These are phyloP conservation scores for Trichoderma sp. DNA, from an alignment of 2,329 filamentous ascomycete genomes.

Conservation along the genomic window DNA sequence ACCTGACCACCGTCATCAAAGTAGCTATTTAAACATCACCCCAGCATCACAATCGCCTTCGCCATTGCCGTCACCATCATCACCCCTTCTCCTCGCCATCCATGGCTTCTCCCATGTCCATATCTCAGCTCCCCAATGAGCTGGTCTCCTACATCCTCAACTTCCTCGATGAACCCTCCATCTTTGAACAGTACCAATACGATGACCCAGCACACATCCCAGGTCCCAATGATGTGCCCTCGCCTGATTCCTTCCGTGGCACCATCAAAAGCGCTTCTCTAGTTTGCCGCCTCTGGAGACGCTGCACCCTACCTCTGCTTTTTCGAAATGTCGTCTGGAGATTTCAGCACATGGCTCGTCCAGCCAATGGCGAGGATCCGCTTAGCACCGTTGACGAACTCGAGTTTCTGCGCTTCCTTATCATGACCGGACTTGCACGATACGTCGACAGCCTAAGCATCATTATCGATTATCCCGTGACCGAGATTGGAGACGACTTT, in stretches of 20 bases:
- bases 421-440: conserved; percentile 36
- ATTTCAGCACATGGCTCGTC: conserved; percentile 33
- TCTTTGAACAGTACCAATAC: conserved; percentile 48
- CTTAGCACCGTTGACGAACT: conserved; percentile 29
- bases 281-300: conserved; percentile 54
- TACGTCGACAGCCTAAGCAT: conserved; percentile 44
- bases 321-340: conserved; percentile 55
- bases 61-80: not conserved
- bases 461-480: conserved; percentile 34
- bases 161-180: conserved; percentile 50
- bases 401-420: conserved; percentile 42
- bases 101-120: conserved; percentile 7
- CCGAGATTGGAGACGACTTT: conserved; percentile 29
- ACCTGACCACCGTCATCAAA: not conserved
- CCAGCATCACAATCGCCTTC: not conserved
- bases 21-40: not conserved
- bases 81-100: not conserved
- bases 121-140: conserved; percentile 56
- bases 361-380: conserved; percentile 25
- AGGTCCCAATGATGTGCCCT: conserved; percentile 16
- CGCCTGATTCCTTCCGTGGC: not conserved
- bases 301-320: conserved; percentile 51
- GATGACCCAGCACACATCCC: conserved; percentile 45
- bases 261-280: conserved; percentile 57
- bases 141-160: conserved; percentile 56